These are phyloP conservation scores for Leucosporidium scottii DNA, from an alignment of 768 basidiomycete genomes.

Conservation along the genomic window DNA sequence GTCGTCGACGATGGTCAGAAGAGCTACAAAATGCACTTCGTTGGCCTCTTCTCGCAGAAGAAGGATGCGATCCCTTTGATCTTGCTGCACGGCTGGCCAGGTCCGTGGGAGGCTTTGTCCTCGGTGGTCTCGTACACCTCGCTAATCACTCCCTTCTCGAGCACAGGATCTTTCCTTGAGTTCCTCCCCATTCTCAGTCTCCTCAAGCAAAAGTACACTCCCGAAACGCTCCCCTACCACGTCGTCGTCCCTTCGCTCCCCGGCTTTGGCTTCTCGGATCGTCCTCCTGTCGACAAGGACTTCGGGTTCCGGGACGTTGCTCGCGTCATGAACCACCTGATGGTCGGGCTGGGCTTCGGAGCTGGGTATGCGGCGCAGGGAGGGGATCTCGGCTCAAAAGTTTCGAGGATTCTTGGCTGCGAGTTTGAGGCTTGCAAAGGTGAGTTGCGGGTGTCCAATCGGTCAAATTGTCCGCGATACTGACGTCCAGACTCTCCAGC, in stretches of 20 bases:
- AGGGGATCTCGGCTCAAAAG: constrained; percentile 11
- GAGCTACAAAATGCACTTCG: constrained; percentile 33
- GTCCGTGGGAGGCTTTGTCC: background rate
- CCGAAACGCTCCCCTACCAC: constrained; percentile 31
- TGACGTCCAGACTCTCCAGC: background rate
- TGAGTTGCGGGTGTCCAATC: background rate
- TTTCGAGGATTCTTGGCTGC: constrained; percentile 10
- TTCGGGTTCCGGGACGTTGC: constrained; percentile 24
- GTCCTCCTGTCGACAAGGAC: constrained; percentile 19
- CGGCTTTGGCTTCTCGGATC: constrained; percentile 30
- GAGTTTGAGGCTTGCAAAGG: constrained; percentile 12
- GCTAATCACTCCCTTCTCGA: background rate
- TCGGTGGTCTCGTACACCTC: background rate
- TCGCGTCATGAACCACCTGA: constrained; percentile 24
- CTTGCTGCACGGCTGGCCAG: constrained; percentile 39
- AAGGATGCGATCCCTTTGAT: constrained; percentile 37
- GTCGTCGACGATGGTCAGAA: constrained; percentile 10
- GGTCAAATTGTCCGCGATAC: too few relatives aligned
- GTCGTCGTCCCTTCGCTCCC: constrained; percentile 34
- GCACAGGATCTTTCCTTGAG: constrained; percentile 34
- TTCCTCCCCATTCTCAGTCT: constrained; percentile 28
- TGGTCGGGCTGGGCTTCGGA: constrained; percentile 21
- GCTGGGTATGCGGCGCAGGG: constrained; percentile 24
- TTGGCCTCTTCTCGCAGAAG: constrained; percentile 30
- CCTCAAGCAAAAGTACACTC: constrained; percentile 4